These are phyloP conservation scores for Chaetomiaceae sp. DNA, from an alignment of 2,329 filamentous ascomycete genomes.

Conservation along the genomic window DNA sequence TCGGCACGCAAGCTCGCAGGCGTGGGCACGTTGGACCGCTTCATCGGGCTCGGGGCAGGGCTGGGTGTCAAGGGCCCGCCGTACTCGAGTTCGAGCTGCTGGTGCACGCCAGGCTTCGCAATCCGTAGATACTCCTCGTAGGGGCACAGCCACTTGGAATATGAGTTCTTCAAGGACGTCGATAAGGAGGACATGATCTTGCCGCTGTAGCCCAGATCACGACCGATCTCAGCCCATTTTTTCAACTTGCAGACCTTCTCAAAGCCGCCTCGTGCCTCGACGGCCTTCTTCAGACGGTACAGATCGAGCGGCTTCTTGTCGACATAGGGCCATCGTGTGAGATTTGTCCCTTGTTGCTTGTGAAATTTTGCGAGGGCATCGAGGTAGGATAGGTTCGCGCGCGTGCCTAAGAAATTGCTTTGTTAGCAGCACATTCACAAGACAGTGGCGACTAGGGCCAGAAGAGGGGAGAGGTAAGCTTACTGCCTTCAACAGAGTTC, in stretches of 20 bases:
- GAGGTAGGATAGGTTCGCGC: constrained; percentile 91
- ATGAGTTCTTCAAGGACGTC: constrained; percentile 96
- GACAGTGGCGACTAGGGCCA: neutral
- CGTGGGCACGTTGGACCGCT: constrained; percentile 54
- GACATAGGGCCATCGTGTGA: constrained; percentile 91
- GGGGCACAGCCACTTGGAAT: constrained; percentile 91
- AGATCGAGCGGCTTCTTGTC: constrained; percentile 96
- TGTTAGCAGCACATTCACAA: constrained; percentile 31
- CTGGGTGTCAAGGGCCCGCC: constrained; percentile 84
- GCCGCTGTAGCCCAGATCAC: constrained; percentile 93
- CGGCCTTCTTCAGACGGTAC: constrained; percentile 93
- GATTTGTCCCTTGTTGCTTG: constrained; percentile 89
- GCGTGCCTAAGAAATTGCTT: constrained; percentile 58
- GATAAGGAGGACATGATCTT: constrained; percentile 99
- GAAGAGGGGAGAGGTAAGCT: constrained; percentile 34
- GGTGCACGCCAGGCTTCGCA: constrained; percentile 93
- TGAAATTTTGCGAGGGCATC: constrained; percentile 95
- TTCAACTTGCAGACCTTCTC: constrained; percentile 95
- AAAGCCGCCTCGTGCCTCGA: constrained; percentile 90
- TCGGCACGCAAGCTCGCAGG: constrained; percentile 54
- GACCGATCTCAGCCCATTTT: constrained; percentile 98
- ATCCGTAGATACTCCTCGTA: constrained; percentile 91
- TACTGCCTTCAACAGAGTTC: constrained; percentile 97
- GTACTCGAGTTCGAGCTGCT: constrained; percentile 88
- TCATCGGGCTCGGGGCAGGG: constrained; percentile 63